Percentiles rank a stretch among this genome's conserved stretches.
phyloP scores from a whole-genome alignment of 2,329 filamentous ascomycete species.

The Moelleriella libera region DNA sequence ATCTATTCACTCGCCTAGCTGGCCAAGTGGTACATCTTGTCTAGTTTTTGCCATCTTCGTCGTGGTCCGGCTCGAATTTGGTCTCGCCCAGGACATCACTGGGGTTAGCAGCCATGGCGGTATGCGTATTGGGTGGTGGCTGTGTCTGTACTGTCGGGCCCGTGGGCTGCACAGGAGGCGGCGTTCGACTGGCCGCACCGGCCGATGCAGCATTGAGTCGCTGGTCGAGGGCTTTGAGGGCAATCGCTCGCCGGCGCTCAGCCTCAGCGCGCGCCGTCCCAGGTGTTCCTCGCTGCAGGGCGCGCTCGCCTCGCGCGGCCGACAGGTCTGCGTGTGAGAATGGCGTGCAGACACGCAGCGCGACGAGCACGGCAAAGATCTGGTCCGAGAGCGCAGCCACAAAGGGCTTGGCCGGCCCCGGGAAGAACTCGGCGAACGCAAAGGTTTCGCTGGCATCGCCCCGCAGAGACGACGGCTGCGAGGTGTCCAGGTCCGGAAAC shows the following conservation, averaged over 20 bases:
- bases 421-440: conserved; percentile 91
- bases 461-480: conserved; percentile 49
- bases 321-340: conserved; percentile 74
- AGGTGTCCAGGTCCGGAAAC: conserved; percentile 52
- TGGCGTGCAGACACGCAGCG: conserved; percentile 66
- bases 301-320: conserved; percentile 51
- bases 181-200: conserved; percentile 18
- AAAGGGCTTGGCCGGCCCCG: conserved; percentile 64
- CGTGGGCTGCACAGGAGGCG: conserved; percentile 24
- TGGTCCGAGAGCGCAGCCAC: conserved; percentile 60
- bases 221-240: conserved; percentile 84
- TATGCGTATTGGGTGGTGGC: conserved; percentile 39
- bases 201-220: conserved; percentile 71
- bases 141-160: conserved; percentile 44
- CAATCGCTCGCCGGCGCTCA: conserved; percentile 75
- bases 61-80: conserved; percentile 51
- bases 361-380: conserved; percentile 61
- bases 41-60: no score
- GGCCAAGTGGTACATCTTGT: no score
- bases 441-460: conserved; percentile 96
- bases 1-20: no score
- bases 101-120: conserved; percentile 41
- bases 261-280: conserved; percentile 76
- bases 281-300: conserved; percentile 40
- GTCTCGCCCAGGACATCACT: conserved; percentile 52